Evolutionary conservation across 306 rosid genomes (phyloP).

Genomic region (Vicia villosa): DNA sequence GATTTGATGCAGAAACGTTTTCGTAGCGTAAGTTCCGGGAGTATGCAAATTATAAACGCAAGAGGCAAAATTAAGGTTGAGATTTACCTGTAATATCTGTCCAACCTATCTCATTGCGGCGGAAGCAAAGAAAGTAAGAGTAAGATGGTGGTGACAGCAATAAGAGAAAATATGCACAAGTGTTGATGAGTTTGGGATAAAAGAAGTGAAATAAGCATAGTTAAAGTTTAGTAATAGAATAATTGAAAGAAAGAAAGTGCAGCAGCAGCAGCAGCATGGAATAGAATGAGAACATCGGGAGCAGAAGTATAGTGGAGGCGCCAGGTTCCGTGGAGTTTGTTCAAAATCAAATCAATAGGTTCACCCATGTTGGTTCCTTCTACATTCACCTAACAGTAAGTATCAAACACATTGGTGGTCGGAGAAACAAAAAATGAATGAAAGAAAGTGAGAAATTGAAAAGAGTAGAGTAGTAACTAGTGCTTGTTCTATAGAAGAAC

Average conservation of each 20-base stretch:
- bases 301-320: conserved; percentile 89
- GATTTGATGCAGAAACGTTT: conserved; percentile 17
- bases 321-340: conserved; percentile 86
- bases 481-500: conserved; percentile 80
- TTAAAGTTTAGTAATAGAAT: too few relatives aligned
- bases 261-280: conserved; percentile 85
- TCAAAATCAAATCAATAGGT: conserved; percentile 55
- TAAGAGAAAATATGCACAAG: too few relatives aligned
- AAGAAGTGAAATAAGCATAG: too few relatives aligned
- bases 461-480: conserved; percentile 34
- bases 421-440: too few relatives aligned
- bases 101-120: conserved; percentile 64
- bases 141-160: not conserved
- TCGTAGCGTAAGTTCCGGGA: not conserved
- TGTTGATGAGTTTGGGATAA: too few relatives aligned
- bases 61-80: conserved; percentile 1
- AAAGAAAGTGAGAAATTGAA: not conserved
- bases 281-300: too few relatives aligned
- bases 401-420: not conserved
- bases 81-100: conserved; percentile 83
- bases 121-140: too few relatives aligned
- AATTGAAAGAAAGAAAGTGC: conserved; percentile 90
- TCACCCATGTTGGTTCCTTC: conserved; percentile 60
- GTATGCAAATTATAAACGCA: conserved; percentile 20
- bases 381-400: conserved; percentile 58